Conservation (phyloP, 495 filamentous ascomycete species). For the Aspergillus incahuasiensis region DNA sequence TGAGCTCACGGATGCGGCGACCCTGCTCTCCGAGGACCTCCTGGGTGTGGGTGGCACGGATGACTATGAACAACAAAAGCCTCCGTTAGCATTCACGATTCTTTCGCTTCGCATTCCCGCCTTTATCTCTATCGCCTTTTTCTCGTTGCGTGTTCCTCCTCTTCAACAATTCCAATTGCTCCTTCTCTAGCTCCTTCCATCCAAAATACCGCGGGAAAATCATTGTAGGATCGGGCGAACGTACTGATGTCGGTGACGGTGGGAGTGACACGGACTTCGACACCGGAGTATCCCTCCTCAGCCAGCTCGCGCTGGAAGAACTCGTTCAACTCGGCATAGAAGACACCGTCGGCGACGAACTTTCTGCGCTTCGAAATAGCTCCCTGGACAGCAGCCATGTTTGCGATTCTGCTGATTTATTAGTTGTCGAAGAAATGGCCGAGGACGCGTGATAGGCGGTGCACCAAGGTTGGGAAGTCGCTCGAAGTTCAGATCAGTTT, state of each 20-base stretch:
- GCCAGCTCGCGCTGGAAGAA: conserved; percentile 99
- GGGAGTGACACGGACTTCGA: conserved; percentile 98
- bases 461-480: conserved; percentile 24
- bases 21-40: conserved; percentile 99
- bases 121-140: neutral
- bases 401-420: conserved; percentile 41
- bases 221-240: conserved; percentile 27
- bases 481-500: conserved; percentile 33
- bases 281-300: conserved; percentile 99
- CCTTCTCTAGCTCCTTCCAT: conserved; percentile 3
- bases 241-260: conserved; percentile 98
- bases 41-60: conserved; percentile 99
- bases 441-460: conserved; percentile 23
- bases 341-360: conserved; percentile 99
- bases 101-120: neutral
- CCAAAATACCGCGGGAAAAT: neutral
- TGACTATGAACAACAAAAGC: conserved; percentile 53
- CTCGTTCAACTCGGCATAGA: conserved; percentile 99
- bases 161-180: neutral
- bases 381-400: conserved; percentile 64
- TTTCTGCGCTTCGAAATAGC: conserved; percentile 96
- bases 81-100: conserved; percentile 34
- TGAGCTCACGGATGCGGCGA: conserved; percentile 98
- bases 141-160: neutral
- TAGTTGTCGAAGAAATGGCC: conserved; percentile 37